Base-by-base conservation (phyloP, 2,329 filamentous ascomycete species). In the Zarea fungicola region DNA sequence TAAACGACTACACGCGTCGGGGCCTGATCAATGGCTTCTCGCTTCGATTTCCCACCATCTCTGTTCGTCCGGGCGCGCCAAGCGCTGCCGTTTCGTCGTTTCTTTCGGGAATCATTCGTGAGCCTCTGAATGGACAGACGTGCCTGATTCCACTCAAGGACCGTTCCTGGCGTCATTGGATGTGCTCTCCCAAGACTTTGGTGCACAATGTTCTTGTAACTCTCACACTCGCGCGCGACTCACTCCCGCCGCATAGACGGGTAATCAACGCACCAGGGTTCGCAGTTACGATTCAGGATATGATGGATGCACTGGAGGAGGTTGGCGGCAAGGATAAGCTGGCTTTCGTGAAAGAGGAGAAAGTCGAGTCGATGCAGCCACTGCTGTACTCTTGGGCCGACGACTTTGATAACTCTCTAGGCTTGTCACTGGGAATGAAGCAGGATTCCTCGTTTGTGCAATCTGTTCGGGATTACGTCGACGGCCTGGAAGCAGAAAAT, bases 41-140 rank as follows among this genome's bases (percentile, higher is more conserved):
- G 4, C 69, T 81, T 16, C 73, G 81, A 0, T 72, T 84, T 13
- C 80, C 81, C 0, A 84, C 80, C 0, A 74, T 84, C 14, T 77
- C 78, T 0, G 78, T 84, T 2, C 70, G 81, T 5, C 77, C 80
- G 0, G 81, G 81, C 2, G 72, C 70, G 25, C 81, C 81, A 0
- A 80, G 80, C 3, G 77, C 77, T 0, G 80, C 81, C 0, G 80
- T 81, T 2, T 78, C 74, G 4, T 79, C 75, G 0, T 84, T 84
- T 55, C 71, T 80, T 1, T 79, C 71, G 3, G 81, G 80, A 1
- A 83, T 85, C 56, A 78, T 84, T 36, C 70, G 81, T 3, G 81
- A 84, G 14, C 22, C 37, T 14, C 16, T 40, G 37, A n/a, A 21
- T 8, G 37, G 37, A 25, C 37, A 18, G 14, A 14, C 2, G 22